Percentiles rank a stretch among this genome's conserved stretches.
phyloP scores from a whole-genome alignment of 2,329 filamentous ascomycete genomes.

The Didymella arachidicola region DNA sequence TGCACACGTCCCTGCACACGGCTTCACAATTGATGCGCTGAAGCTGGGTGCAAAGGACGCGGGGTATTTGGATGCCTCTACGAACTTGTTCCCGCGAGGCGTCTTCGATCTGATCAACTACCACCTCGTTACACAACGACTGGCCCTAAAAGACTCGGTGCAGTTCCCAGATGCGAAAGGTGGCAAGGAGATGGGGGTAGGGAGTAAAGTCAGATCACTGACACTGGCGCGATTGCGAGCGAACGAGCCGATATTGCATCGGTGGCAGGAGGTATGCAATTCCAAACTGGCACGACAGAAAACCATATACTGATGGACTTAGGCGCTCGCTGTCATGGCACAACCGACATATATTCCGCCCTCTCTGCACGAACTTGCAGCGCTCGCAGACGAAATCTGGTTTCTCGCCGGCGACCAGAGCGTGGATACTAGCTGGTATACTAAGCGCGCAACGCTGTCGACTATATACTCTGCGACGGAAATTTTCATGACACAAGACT shows the following conservation, averaged over 20 bases:
- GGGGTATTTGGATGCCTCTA: slow-evolving; percentile 85
- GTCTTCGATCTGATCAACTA: slow-evolving; percentile 83
- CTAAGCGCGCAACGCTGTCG: slow-evolving; percentile 69
- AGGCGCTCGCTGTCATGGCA: slow-evolving; percentile 91
- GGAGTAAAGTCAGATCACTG: slow-evolving; percentile 72
- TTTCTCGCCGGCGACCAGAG: slow-evolving; percentile 82
- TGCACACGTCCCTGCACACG: slow-evolving; percentile 77
- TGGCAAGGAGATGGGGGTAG: slow-evolving; percentile 57
- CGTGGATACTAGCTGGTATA: slow-evolving; percentile 90
- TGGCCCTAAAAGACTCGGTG: slow-evolving; percentile 61
- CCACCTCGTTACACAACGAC: slow-evolving; percentile 73
- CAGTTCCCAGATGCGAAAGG: slow-evolving; percentile 52
- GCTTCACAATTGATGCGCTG: slow-evolving; percentile 80
- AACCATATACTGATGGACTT: slow-evolving; percentile 5
- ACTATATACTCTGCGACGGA: slow-evolving; percentile 77
- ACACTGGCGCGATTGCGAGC: slow-evolving; percentile 78
- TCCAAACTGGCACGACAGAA: not conserved
- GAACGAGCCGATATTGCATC: slow-evolving; percentile 74
- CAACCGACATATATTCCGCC: slow-evolving; percentile 78
- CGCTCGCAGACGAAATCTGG: slow-evolving; percentile 90
- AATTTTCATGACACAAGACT: slow-evolving; percentile 93
- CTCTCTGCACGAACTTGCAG: slow-evolving; percentile 79
- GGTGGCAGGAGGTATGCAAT: slow-evolving; percentile 81
- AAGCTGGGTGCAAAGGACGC: slow-evolving; percentile 80
- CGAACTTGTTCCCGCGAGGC: slow-evolving; percentile 80